Conservation (phyloP, 441 rosid genomes). For the Erodium trifolium region DNA sequence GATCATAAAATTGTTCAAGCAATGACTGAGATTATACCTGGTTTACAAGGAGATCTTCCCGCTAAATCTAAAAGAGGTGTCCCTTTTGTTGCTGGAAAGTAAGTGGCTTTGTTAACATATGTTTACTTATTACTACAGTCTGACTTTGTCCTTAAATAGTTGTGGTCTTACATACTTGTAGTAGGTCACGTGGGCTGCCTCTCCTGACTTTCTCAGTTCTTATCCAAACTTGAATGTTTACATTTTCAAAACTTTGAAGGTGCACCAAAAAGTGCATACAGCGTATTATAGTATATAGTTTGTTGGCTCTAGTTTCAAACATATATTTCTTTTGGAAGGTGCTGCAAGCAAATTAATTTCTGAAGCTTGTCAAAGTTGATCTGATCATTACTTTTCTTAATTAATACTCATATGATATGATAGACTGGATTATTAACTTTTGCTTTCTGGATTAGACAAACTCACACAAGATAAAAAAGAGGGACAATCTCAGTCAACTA, state of each 20-base stretch:
- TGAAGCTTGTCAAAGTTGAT: too few relatives aligned
- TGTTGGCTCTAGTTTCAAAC: neutral
- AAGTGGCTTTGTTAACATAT: neutral
- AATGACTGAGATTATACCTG: conserved; percentile 61
- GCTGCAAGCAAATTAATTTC: neutral
- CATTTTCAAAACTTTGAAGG: neutral
- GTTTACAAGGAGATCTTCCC: conserved; percentile 64
- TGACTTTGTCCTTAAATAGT: neutral
- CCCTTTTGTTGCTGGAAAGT: conserved; percentile 54
- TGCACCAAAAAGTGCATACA: neutral
- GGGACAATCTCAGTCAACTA: too few relatives aligned
- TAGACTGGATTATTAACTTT: too few relatives aligned
- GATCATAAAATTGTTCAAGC: conserved; percentile 50
- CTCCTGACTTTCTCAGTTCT: neutral
- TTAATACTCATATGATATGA: too few relatives aligned
- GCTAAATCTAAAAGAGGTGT: conserved; percentile 33
- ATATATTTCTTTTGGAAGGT: too few relatives aligned
- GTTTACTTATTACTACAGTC: neutral
- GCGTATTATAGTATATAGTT: neutral
- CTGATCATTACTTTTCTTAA: too few relatives aligned
- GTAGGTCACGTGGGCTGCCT: neutral
- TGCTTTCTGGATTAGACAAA: too few relatives aligned
- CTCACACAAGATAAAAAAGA: too few relatives aligned
- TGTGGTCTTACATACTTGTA: neutral
- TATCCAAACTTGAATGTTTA: neutral